These are phyloP conservation scores for Ceratocystiopsis brevicomis DNA, from an alignment of 2,329 filamentous ascomycete species.

Conservation along the genomic window DNA sequence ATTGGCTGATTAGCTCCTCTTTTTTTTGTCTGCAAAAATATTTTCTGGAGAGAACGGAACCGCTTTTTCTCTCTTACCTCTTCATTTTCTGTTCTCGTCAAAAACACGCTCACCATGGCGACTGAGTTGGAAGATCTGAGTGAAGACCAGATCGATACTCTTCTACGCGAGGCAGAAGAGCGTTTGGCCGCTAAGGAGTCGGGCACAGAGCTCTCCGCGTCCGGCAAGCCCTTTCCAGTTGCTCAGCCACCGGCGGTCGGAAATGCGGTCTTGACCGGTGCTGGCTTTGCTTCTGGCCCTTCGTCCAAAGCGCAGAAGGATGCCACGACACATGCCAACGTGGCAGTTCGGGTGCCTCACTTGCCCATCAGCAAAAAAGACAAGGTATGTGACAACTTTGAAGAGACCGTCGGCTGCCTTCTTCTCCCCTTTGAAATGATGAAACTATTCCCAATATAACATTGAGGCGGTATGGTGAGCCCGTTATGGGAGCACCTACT, in stretches of 20 bases:
- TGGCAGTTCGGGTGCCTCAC: too few species aligned
- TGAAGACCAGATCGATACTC: slow-evolving; percentile 19
- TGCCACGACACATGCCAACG: too few species aligned
- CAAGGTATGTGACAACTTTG: slow-evolving; percentile 13
- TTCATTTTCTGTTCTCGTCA: background rate
- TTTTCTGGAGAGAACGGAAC: background rate
- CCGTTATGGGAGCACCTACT: slow-evolving; percentile 63
- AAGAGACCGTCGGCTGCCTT: too few species aligned
- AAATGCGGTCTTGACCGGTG: slow-evolving; percentile 5
- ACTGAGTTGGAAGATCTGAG: slow-evolving; percentile 12
- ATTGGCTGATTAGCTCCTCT: too few species aligned
- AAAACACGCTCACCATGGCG: slow-evolving; percentile 10
- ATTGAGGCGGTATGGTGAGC: slow-evolving; percentile 50
- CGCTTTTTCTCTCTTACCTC: background rate
- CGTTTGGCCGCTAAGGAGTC: slow-evolving; percentile 14
- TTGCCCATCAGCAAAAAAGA: slow-evolving; percentile 5
- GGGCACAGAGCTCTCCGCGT: background rate
- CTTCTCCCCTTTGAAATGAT: slow-evolving; percentile 28
- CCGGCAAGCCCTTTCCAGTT: slow-evolving; percentile 1
- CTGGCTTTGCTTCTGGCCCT: background rate
- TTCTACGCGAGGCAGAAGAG: slow-evolving; percentile 21
- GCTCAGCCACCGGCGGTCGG: slow-evolving; percentile 3
- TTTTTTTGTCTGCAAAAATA: background rate
- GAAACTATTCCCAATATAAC: slow-evolving; percentile 48
- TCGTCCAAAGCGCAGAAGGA: too few species aligned